A percentile compares a stretch with the other conserved stretches of the same genome.
Evolutionary conservation across 1,284 basidiomycete genomes (phyloP).

Genomic region (Moesziomyces sp.): DNA sequence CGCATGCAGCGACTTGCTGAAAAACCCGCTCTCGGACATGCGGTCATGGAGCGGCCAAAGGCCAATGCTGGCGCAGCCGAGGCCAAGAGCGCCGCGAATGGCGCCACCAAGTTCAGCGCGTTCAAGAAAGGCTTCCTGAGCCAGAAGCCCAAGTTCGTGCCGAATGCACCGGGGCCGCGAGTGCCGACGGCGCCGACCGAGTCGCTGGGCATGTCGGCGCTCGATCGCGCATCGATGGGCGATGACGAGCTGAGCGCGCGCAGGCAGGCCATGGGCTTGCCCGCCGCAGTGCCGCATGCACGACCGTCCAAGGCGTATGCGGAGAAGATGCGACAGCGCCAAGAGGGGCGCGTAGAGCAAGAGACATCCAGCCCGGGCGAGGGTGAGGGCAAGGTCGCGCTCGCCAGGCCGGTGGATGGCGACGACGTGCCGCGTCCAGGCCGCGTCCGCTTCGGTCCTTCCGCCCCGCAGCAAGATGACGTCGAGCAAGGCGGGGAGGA

Average conservation of each 20-base stretch:
- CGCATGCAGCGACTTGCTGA: conserved; percentile 16
- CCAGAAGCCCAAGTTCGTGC: conserved; percentile 36
- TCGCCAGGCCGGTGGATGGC: conserved; percentile 30
- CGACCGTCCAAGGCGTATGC: conserved; percentile 64
- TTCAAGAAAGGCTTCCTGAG: conserved; percentile 61
- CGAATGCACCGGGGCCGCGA: conserved; percentile 10
- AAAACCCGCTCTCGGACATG: conserved; percentile 38
- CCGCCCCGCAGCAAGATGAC: conserved; percentile 3
- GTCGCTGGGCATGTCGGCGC: conserved; percentile 59
- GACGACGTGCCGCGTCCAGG: conserved; percentile 46
- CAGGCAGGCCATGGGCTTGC: conserved; percentile 49
- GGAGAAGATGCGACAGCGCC: conserved; percentile 47
- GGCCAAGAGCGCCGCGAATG: neutral
- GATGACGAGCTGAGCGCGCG: conserved; percentile 47
- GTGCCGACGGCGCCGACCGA: conserved; percentile 32
- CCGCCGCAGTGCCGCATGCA: conserved; percentile 61
- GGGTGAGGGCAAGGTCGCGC: conserved; percentile 7
- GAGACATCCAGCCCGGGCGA: neutral
- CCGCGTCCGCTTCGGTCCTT: conserved; percentile 40
- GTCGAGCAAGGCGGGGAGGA: conserved; percentile 28
- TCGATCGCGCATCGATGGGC: conserved; percentile 51
- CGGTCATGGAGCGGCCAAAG: conserved; percentile 31
- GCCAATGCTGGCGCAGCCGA: neutral
- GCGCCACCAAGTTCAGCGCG: conserved; percentile 42
- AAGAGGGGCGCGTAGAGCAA: conserved; percentile 6